phyloP scores from a whole-genome alignment of 1,284 basidiomycete genomes.

The Mycena sp. region DNA sequence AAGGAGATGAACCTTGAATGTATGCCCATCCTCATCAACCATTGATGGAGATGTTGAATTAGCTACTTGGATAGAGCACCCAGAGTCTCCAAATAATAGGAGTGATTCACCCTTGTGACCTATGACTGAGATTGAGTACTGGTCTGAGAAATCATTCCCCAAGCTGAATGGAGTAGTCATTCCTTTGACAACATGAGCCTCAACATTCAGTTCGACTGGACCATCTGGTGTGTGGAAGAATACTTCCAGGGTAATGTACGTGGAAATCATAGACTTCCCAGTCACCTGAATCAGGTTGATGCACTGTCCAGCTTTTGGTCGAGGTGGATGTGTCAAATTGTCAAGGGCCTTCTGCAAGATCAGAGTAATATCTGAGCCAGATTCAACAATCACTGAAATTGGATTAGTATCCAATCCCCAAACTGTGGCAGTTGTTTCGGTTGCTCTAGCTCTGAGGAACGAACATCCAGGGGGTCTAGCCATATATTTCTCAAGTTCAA shows the following conservation, averaged over 20 bases:
- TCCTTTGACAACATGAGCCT: too few relatives aligned
- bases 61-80: slow-evolving; percentile 28
- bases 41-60: not conserved
- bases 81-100: too few relatives aligned
- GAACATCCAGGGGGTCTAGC: too few relatives aligned
- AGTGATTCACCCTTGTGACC: slow-evolving; percentile 24
- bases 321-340: slow-evolving; percentile 17
- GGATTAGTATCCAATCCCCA: too few relatives aligned
- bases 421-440: too few relatives aligned
- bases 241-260: too few relatives aligned
- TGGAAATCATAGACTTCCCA: too few relatives aligned
- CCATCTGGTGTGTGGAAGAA: too few relatives aligned
- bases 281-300: slow-evolving; percentile 39
- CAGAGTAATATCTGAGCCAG: slow-evolving; percentile 31
- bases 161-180: slow-evolving; percentile 37
- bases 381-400: not conserved
- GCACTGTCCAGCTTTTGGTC: slow-evolving; percentile 28
- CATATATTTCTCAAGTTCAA: too few relatives aligned
- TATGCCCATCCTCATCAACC: slow-evolving; percentile 10
- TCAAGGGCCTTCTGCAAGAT: slow-evolving; percentile 28
- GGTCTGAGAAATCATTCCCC: slow-evolving; percentile 42
- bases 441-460: too few relatives aligned
- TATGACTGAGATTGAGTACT: slow-evolving; percentile 39
- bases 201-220: too few relatives aligned
- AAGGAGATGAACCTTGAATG: too few relatives aligned